phyloP scores from a whole-genome alignment of 2,329 filamentous ascomycete species.

The Cryphonectria carpinicola region DNA sequence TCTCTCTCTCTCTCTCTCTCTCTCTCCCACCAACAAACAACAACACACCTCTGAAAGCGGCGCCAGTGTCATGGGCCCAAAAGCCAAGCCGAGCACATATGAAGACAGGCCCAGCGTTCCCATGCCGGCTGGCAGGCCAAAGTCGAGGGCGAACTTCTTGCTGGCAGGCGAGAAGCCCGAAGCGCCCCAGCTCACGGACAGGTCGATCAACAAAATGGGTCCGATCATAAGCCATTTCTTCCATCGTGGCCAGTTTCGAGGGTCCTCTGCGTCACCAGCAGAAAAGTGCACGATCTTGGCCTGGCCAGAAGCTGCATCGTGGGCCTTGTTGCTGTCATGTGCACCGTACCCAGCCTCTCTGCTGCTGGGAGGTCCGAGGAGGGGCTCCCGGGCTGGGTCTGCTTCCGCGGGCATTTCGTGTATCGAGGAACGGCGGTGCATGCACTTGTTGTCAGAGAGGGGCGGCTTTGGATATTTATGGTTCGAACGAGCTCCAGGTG shows the following conservation, averaged over 20 bases:
- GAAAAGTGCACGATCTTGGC: slow-evolving; percentile 29
- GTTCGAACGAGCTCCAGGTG: neutral
- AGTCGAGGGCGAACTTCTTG: slow-evolving; percentile 45
- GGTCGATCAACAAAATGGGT: slow-evolving; percentile 37
- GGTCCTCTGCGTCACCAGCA: slow-evolving; percentile 34
- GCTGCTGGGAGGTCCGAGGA: slow-evolving; percentile 9
- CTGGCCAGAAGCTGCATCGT: neutral
- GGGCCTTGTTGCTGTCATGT: neutral
- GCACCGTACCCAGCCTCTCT: slow-evolving; percentile 5
- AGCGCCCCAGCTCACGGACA: slow-evolving; percentile 47
- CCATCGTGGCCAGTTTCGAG: slow-evolving; percentile 40
- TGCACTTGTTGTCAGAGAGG: neutral
- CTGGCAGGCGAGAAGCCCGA: slow-evolving; percentile 51
- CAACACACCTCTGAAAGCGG: slow-evolving; percentile 34
- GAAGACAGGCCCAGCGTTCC: slow-evolving; percentile 49
- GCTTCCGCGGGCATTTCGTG: slow-evolving; percentile 4
- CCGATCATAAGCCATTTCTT: slow-evolving; percentile 40
- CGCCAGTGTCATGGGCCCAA: slow-evolving; percentile 40
- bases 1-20: no score
- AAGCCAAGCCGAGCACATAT: slow-evolving; percentile 50
- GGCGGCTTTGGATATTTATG: neutral
- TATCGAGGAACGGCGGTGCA: neutral
- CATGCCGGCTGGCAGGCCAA: slow-evolving; percentile 44
- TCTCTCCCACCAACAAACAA: neutral
- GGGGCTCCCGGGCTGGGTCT: slow-evolving; percentile 11